Conservation (phyloP, 371 early-diverging fungal species). For the Rhizopus microsporus region DNA sequence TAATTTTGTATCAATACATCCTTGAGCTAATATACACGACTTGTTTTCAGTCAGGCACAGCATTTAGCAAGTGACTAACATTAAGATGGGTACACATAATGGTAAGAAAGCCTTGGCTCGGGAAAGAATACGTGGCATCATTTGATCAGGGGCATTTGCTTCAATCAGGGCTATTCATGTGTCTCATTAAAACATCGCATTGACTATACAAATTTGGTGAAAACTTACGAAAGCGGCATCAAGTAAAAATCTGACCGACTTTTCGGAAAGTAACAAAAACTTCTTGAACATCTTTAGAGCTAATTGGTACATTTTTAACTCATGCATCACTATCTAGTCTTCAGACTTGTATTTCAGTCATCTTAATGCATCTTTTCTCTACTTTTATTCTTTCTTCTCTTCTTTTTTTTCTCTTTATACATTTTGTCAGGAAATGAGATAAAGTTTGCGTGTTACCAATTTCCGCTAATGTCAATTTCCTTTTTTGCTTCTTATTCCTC, state of each 20-base stretch:
- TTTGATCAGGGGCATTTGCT: no score
- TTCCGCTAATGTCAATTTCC: not conserved
- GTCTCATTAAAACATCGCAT: no score
- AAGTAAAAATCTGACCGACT: not conserved
- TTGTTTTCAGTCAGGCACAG: not conserved
- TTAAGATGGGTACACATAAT: no score
- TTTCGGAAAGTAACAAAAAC: not conserved
- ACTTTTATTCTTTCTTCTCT: not conserved
- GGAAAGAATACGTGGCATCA: no score
- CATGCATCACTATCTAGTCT: no score
- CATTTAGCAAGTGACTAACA: no score
- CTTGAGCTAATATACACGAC: not conserved
- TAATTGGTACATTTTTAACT: no score
- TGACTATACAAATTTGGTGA: not conserved
- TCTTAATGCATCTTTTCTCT: not conserved
- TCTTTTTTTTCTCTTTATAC: not conserved
- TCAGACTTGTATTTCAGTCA: not conserved
- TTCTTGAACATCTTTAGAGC: no score
- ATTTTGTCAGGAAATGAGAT: not conserved
- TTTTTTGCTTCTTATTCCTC: slow-evolving; percentile 4
- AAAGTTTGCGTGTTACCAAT: not conserved
- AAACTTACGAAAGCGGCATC: slow-evolving; percentile 5
- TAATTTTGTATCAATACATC: no score
- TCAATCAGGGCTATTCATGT: no score
- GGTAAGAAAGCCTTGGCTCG: no score